Evolutionary conservation across 768 basidiomycete genomes (phyloP), one percentile per base, ranked within the genome.

Genomic region (Suillus subalutaceus): DNA sequence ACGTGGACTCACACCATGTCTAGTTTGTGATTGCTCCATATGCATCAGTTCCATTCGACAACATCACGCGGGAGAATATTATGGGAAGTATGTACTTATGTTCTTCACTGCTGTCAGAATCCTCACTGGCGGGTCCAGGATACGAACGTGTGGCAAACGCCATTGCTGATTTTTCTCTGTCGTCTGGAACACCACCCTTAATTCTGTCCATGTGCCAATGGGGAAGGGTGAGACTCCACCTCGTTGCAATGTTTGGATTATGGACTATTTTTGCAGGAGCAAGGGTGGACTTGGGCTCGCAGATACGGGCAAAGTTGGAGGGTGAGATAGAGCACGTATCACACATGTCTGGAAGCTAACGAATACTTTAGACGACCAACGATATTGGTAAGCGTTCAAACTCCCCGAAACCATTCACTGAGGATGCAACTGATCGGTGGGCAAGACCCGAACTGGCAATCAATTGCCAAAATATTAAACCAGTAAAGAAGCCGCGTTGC

Each of bases 151-250:
- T 90, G 87, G 79, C 87, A 12, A 75, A 84, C 46, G 88, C 89
- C 40, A 86, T 90, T 65, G 72, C 75, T 4, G 77, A 82, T 48
- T 77, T 88, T 16, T 79, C 86, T 37, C 72, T 81, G 67, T 70
- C 73, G 7, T 81, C 84, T 6, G 84, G 84, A 1, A 86, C 83
- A 61, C 80, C 85, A 0, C 86, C 89, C 3, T 72, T 90, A 35
- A 73, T 88, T 46, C 81, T 87, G 67, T 89, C 88, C 20, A 72
- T 90, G 20, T 90, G 89, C 72, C 82, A 90, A 70, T 90, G 89
- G 89, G 89, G 89, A 56, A 77, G 83, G 71, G 89, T 90, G 73
- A 71, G 81, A 16, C 71, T 38, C 16, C 9, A 30, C 18, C n/a
- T 13, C 43, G 35, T 44, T 1, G 5, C 32, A n/a, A 2, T 58